phyloP scores from a whole-genome alignment of 2,329 filamentous ascomycete genomes.

The Nemania sp. region DNA sequence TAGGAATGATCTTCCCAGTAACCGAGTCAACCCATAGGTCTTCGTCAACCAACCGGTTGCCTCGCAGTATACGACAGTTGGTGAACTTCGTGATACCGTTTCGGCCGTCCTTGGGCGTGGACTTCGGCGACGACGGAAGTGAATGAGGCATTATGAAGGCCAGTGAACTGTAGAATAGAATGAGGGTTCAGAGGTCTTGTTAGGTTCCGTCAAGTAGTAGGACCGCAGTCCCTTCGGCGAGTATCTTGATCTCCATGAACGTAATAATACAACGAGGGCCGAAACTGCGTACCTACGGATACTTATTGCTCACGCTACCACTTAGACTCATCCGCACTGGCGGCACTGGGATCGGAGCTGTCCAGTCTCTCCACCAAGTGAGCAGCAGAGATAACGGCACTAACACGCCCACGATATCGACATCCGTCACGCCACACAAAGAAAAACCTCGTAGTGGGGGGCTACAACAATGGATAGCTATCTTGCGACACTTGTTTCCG shows the following conservation, averaged over 20 bases:
- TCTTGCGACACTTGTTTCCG: not conserved
- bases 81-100: conserved; percentile 79
- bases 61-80: conserved; percentile 79
- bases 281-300: conserved; percentile 34
- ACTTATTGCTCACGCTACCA: conserved; percentile 37
- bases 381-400: conserved; percentile 28
- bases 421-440: conserved; percentile 12
- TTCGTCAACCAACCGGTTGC: conserved; percentile 68
- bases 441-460: conserved; percentile 28
- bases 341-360: conserved; percentile 4
- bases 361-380: conserved; percentile 17
- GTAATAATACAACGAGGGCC: conserved; percentile 26
- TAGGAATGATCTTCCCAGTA: conserved; percentile 80
- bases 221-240: conserved; percentile 38
- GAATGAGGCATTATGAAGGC: conserved; percentile 40
- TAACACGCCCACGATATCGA: conserved; percentile 29
- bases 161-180: not conserved
- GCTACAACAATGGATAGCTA: conserved; percentile 20
- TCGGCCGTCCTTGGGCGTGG: conserved; percentile 50
- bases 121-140: conserved; percentile 48
- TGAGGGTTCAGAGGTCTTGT: conserved; percentile 15
- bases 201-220: conserved; percentile 41
- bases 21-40: conserved; percentile 88
- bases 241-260: conserved; percentile 41
- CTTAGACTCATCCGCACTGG: conserved; percentile 13